These are phyloP conservation scores for Trypanosoma melophagium DNA, from an alignment of 208 protist species.

Conservation along the genomic window DNA sequence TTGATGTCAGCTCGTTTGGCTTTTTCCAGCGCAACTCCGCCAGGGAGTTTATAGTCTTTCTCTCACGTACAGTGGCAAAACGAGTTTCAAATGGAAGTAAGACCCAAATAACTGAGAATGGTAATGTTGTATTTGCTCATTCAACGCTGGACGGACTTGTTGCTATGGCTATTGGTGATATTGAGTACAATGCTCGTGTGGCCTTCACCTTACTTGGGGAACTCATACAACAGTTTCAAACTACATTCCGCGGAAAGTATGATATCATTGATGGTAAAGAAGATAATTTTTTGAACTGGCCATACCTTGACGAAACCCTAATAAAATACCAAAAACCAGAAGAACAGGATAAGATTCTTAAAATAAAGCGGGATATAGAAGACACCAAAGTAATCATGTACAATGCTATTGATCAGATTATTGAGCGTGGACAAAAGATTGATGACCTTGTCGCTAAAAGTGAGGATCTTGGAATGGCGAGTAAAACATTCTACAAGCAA, in stretches of 20 bases:
- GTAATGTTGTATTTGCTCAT: conserved; percentile 75
- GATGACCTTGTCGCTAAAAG: conserved; percentile 86
- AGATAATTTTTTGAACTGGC: conserved; percentile 84
- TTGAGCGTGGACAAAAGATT: conserved; percentile 89
- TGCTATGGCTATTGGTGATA: conserved; percentile 76
- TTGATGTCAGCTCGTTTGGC: conserved; percentile 87
- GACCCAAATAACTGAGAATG: conserved; percentile 83
- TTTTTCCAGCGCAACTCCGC: conserved; percentile 86
- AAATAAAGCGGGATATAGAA: conserved; percentile 89
- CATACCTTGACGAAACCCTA: conserved; percentile 69
- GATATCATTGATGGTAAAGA: conserved; percentile 41
- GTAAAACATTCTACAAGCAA: conserved; percentile 90
- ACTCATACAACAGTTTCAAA: conserved; percentile 67
- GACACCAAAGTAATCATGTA: conserved; percentile 93
- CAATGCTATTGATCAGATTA: conserved; percentile 90
- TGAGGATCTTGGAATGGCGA: conserved; percentile 78
- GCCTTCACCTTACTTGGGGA: conserved; percentile 86
- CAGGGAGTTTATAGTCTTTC: conserved; percentile 85
- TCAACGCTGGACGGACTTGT: conserved; percentile 76
- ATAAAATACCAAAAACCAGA: conserved; percentile 88
- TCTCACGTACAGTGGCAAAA: conserved; percentile 81
- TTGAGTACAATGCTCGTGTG: conserved; percentile 84
- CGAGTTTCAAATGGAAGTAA: conserved; percentile 62
- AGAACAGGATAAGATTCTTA: conserved; percentile 88
- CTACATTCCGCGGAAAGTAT: conserved; percentile 88